Evolutionary conservation across 805 yeast species (phyloP), one percentile per base, ranked within the genome.

Genomic region (Starmerella riodocensis): DNA sequence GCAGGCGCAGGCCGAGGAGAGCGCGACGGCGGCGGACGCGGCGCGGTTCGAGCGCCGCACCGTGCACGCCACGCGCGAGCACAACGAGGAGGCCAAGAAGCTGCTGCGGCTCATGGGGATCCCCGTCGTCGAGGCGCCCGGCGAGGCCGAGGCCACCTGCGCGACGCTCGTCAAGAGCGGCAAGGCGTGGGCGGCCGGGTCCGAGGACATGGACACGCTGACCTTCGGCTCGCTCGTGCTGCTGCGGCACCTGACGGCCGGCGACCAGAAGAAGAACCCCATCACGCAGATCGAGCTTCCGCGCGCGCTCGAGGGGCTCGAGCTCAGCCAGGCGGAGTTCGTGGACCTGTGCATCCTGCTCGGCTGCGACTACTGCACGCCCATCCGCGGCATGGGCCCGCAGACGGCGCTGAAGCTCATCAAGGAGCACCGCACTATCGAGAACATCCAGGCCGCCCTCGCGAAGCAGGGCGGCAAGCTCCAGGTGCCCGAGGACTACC

Each of bases 71-170:
- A 76, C 95, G 0, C 65, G 72, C 41, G 86, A 84, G 50, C 98
- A 91, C 49, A 91, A 88, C 53, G 96, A 82, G 26, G 97, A 91
- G 53, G 97, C 95, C 17, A 83, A 84, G 59, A 67, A 71, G 46
- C 62, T 91, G 39, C 65, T 91, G 40, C 71, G 66, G 36, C 62
- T 88, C 26, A 91, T 91, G 99, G 99, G 99, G 0, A 80, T 91
- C 36, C 99, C 99, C 2, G 82, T 66, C 51, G 79, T 91, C 4
- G 76, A 74, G 39, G 97, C 98, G 0, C 98, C 99, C 1, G 78
- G 95, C 57, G 99, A 91, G 60, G 99, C 99, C 2, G 99, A 91
- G 58, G 94, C 98, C 0, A 97, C 91, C 54, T 91, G 98, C 65
- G 97, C 98, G 0, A 91, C 76, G 47, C 62, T 91, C 34, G 96